A percentile compares a stretch with the other conserved stretches of the same genome.
Conservation (phyloP, 495 filamentous ascomycete species). For the Penicillium turbatum region DNA sequence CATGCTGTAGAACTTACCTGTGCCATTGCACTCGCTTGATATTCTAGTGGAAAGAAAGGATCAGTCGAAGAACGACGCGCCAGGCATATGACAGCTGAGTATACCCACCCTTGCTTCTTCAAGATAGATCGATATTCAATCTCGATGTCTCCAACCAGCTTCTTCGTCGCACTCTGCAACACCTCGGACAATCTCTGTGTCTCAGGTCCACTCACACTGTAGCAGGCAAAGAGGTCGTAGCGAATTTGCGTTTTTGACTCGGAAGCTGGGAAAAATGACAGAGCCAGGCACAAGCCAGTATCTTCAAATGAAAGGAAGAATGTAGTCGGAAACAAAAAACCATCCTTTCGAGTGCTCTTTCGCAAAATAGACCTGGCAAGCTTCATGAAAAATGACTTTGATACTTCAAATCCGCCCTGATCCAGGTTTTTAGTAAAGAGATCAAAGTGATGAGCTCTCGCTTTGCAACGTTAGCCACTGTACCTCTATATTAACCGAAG, state of each 20-base stretch:
- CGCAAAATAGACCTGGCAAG: neutral
- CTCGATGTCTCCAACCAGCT: constrained; percentile 5
- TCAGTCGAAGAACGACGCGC: neutral
- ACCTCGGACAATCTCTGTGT: neutral
- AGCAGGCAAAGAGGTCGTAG: constrained; percentile 18
- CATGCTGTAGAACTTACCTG: constrained; percentile 1
- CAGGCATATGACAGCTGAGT: neutral
- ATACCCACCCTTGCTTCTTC: neutral
- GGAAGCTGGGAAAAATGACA: constrained; percentile 19
- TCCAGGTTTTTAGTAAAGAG: constrained; percentile 3
- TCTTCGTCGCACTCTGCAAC: neutral
- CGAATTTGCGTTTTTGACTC: constrained; percentile 20
- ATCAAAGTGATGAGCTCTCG: neutral
- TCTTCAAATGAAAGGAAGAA: constrained; percentile 18
- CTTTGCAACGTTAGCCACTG: neutral
- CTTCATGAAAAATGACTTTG: constrained; percentile 5
- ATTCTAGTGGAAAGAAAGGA: neutral
- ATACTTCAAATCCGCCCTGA: neutral
- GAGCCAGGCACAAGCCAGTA: constrained; percentile 6
- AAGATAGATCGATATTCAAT: neutral
- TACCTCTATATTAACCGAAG: neutral
- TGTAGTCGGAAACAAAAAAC: constrained; percentile 13
- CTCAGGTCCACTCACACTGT: neutral
- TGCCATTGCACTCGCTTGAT: neutral
- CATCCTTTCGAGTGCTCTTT: neutral